Percentiles rank a stretch among this genome's conserved stretches.
phyloP scores from a whole-genome alignment of 306 rosid genomes.

The barrel medic (Medicago truncatula) region MtrunA17r5.0-ANR NC_053044.1:860001-860500 shows the following conservation, averaged over 20 bases:
- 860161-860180: conserved; percentile 59
- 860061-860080: conserved; percentile 64
- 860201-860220: background rate
- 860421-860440: background rate
- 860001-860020: conserved; percentile 94
- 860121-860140: conserved; percentile 76
- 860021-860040: conserved; percentile 84
- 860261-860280: conserved; percentile 88
- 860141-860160: conserved; percentile 85
- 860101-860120: conserved; percentile 72
- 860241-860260: conserved; percentile 54
- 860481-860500: conserved; percentile 76
- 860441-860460: conserved; percentile 96
- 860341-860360: conserved; percentile 54
- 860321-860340: conserved; percentile 79
- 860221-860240: background rate
- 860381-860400: background rate
- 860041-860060: conserved; percentile 78
- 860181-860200: conserved; percentile 28
- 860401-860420: conserved; percentile 29
- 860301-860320: conserved; percentile 82
- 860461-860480: conserved; percentile 75
- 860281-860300: conserved; percentile 83
- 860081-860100: conserved; percentile 72
- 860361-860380: conserved; percentile 42